These are phyloP conservation scores for Tephrocybe sp. DNA, from an alignment of 768 basidiomycete genomes.

Conservation along the genomic window DNA sequence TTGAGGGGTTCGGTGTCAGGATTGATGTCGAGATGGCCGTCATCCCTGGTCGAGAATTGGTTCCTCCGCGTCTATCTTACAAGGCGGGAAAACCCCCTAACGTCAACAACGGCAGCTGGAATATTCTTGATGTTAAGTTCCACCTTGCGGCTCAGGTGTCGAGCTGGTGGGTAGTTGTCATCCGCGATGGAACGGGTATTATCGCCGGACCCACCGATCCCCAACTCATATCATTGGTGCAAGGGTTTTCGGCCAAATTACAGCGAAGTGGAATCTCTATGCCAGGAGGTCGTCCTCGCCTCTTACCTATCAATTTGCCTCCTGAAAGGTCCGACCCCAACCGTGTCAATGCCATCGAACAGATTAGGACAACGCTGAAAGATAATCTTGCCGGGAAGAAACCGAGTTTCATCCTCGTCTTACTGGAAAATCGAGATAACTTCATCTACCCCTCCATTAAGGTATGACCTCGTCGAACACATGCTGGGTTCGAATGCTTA, in stretches of 20 bases:
- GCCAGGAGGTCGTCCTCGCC: slow-evolving; percentile 32
- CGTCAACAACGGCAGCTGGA: slow-evolving; percentile 70
- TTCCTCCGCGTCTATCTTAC: slow-evolving; percentile 59
- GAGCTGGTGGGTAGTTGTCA: slow-evolving; percentile 68
- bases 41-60: slow-evolving; percentile 65
- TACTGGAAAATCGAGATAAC: slow-evolving; percentile 68
- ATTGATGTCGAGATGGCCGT: slow-evolving; percentile 60
- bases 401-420: slow-evolving; percentile 68
- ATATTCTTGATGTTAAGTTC: slow-evolving; percentile 72
- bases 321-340: slow-evolving; percentile 26
- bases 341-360: slow-evolving; percentile 34
- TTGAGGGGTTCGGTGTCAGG: slow-evolving; percentile 57
- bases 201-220: slow-evolving; percentile 45
- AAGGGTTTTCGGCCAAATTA: slow-evolving; percentile 58
- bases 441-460: slow-evolving; percentile 83
- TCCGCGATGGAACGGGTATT: slow-evolving; percentile 46
- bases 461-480: slow-evolving; percentile 29
- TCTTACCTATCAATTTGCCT: slow-evolving; percentile 35
- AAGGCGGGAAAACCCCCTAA: slow-evolving; percentile 37
- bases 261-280: slow-evolving; percentile 56
- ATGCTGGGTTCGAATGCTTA: too few species aligned
- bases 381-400: slow-evolving; percentile 28
- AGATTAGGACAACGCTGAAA: slow-evolving; percentile 43
- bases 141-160: slow-evolving; percentile 49
- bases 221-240: slow-evolving; percentile 40